A percentile compares a stretch with the other conserved stretches of the same genome.
Conservation (phyloP, 768 basidiomycete species). For the Tulasnella sp. region DNA sequence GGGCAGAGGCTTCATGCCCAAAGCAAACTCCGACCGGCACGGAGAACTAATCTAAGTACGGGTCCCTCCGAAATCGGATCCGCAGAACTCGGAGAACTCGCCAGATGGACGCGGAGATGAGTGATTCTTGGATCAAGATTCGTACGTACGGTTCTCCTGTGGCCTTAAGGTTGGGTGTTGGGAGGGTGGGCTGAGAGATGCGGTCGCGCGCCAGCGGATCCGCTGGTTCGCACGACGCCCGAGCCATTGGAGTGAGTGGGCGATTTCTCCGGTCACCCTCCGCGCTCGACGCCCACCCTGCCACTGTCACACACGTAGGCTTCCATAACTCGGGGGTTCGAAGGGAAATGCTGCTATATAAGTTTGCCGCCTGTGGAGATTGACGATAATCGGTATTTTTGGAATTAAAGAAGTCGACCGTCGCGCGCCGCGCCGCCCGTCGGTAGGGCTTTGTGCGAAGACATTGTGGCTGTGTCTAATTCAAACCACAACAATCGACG, state of each 20-base stretch:
- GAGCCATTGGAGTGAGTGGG: neutral
- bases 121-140: neutral
- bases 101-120: neutral
- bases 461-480: neutral
- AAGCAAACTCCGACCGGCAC: conserved; percentile 2
- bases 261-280: neutral
- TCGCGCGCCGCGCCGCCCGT: neutral
- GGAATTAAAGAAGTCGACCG: neutral
- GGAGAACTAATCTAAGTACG: neutral
- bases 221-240: neutral
- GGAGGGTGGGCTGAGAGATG: neutral
- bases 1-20: neutral
- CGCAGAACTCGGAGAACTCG: neutral
- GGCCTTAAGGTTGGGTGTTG: neutral
- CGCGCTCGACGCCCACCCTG: neutral
- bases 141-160: conserved; percentile 3
- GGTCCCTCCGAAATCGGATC: neutral
- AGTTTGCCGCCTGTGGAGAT: neutral
- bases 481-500: neutral
- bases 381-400: neutral
- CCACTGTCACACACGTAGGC: neutral
- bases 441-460: neutral
- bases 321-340: neutral
- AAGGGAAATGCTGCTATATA: neutral
- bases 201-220: neutral